phyloP scores from a whole-genome alignment of 345 rosid species.

The Leavenworthia alabamica region DNA sequence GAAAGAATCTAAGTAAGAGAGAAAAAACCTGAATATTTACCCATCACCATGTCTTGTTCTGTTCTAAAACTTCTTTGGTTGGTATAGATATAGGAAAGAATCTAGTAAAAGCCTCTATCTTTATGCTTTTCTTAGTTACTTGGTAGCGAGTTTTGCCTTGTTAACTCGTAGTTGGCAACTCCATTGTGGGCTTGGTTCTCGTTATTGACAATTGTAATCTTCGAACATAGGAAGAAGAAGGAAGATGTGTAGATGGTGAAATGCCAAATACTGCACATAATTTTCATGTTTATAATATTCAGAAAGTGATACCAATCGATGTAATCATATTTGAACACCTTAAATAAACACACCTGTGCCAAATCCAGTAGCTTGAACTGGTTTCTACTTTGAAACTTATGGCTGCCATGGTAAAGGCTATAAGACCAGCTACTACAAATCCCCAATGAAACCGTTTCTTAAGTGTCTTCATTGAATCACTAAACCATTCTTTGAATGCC shows the following conservation, averaged over 20 bases:
- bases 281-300: slow-evolving; percentile 9
- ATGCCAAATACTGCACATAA: slow-evolving; percentile 74
- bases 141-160: slow-evolving; percentile 57
- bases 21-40: slow-evolving; percentile 15
- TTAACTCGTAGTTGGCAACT: slow-evolving; percentile 45
- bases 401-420: slow-evolving; percentile 62
- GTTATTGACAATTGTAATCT: slow-evolving; percentile 35
- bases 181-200: slow-evolving; percentile 27
- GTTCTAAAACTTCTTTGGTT: slow-evolving; percentile 17
- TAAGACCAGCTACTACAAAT: slow-evolving; percentile 53
- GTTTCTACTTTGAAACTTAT: slow-evolving; percentile 73
- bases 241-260: slow-evolving; percentile 70
- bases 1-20: slow-evolving; percentile 7
- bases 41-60: slow-evolving; percentile 19
- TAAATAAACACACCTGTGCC: slow-evolving; percentile 67
- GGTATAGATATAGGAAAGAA: slow-evolving; percentile 21
- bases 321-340: background rate
- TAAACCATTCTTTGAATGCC: slow-evolving; percentile 40
- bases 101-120: slow-evolving; percentile 4
- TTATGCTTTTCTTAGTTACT: slow-evolving; percentile 29
- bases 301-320: background rate
- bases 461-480: slow-evolving; percentile 47
- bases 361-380: slow-evolving; percentile 91
- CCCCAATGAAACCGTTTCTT: slow-evolving; percentile 65
- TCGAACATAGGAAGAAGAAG: slow-evolving; percentile 92